Conservation (phyloP, 2,329 filamentous ascomycete species). For the Pseudopyricularia cyperi region DNA sequence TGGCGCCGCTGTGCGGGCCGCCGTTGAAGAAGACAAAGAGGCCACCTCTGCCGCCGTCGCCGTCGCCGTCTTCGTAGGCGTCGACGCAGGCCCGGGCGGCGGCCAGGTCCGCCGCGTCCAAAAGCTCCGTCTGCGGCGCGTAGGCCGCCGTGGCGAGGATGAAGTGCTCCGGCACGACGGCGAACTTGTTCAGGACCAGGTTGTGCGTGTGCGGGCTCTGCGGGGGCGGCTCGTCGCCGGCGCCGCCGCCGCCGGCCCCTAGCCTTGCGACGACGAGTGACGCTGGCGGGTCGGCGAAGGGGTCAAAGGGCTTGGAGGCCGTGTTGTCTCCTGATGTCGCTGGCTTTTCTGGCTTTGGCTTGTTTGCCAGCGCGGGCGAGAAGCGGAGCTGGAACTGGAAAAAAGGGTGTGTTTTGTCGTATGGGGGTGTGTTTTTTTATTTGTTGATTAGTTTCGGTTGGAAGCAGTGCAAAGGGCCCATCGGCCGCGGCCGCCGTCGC, state of each 20-base stretch:
- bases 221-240: background rate
- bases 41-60: slow-evolving; percentile 9
- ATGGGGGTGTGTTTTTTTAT: no score
- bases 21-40: slow-evolving; percentile 61
- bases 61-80: slow-evolving; percentile 30
- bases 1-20: slow-evolving; percentile 54
- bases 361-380: slow-evolving; percentile 54
- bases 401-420: background rate
- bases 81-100: slow-evolving; percentile 49
- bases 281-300: slow-evolving; percentile 47
- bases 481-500: no score
- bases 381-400: slow-evolving; percentile 59
- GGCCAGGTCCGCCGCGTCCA: slow-evolving; percentile 47
- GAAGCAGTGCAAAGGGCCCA: no score
- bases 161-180: slow-evolving; percentile 57
- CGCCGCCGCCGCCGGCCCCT: slow-evolving; percentile 16
- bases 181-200: slow-evolving; percentile 64
- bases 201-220: slow-evolving; percentile 33
- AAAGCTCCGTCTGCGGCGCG: slow-evolving; percentile 49
- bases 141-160: slow-evolving; percentile 55
- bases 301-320: slow-evolving; percentile 31
- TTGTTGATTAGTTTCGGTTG: no score
- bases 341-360: slow-evolving; percentile 40
- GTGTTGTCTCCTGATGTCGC: slow-evolving; percentile 6
- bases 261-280: slow-evolving; percentile 40